These are phyloP conservation scores for Santalum album DNA, from an alignment of 164 flowering plant species.

Conservation along the genomic window DNA sequence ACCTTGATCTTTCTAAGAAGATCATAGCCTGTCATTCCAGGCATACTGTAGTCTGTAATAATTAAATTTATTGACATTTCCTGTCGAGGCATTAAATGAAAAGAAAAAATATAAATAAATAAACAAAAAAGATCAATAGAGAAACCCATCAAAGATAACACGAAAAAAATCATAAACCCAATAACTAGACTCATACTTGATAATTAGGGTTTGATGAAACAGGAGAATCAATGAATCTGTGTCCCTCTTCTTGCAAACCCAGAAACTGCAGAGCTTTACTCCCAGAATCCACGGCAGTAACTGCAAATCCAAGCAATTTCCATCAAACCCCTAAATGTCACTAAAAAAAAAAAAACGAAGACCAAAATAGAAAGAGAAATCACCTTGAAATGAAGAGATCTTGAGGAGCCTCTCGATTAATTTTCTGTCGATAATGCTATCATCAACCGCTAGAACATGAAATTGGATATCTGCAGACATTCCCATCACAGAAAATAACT, in stretches of 20 bases:
- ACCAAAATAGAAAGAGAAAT: neutral
- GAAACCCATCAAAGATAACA: neutral
- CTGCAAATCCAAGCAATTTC: neutral
- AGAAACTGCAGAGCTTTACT: neutral
- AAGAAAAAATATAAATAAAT: neutral
- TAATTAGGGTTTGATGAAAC: neutral
- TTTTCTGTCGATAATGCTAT: neutral
- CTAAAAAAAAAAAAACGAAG: too few species aligned
- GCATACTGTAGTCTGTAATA: slow-evolving; percentile 83
- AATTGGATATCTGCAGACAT: neutral
- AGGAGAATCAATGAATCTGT: neutral
- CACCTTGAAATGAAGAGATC: slow-evolving; percentile 1
- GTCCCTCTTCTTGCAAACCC: neutral
- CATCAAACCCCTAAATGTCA: neutral
- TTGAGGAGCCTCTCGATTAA: slow-evolving; percentile 1
- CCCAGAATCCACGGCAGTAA: neutral
- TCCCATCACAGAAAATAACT: neutral
- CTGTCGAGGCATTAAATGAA: neutral
- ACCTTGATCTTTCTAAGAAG: slow-evolving; percentile 78
- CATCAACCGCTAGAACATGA: slow-evolving; percentile 3
- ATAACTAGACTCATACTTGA: neutral
- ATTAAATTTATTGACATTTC: slow-evolving; percentile 33
- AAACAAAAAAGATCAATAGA: neutral
- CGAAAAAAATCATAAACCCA: neutral
- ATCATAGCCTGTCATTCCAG: slow-evolving; percentile 82